Base-by-base conservation (phyloP, 2,329 filamentous ascomycete species). In the Elsinoe necatrix region DNA sequence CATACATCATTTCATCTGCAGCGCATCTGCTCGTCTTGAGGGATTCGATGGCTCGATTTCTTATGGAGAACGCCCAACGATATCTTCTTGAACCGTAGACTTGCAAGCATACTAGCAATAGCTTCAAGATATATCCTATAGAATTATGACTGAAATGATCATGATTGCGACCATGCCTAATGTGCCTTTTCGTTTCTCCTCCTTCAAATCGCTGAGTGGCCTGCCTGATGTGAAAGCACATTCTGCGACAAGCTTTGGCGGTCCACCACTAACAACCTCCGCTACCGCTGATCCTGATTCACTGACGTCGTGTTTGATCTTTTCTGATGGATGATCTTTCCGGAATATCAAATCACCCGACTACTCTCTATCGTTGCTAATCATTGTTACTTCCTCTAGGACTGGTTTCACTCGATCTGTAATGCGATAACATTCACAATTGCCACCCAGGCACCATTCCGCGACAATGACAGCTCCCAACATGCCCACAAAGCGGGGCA, bases 401-500 rank as follows among this genome's bases (percentile, higher is more conserved):
- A 42, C 11, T 18, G 16, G 6, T 4, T 3, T 20, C 16, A 18
- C 39, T 6, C 39, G 16, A 20, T 4, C 5, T 27, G 11, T 11
- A 14, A 50, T 50, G 45, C 45, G 14, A 18, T 31, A 27, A 21
- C 11, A 50, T 9, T 11, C 16, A 20, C 16, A 18, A 12, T 20
- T 14, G 45, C 25, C 45, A 31, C 14, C 11, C 7, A 11, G 21
- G 25, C 27, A 11, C 4, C n/a, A 20, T 31, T 4, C 12, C 14
- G 12, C 34, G 5, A 37, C 14, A 14, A 12, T 11, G 25, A 50
- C 14, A 50, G 9, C 14, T 21, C 14, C 14, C 45, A 14, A 1
- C 21, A 55, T 55, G 52, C 52, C 52, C 9, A n/a, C 16, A 23
- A 7, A 45, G 20, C 47, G 50, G 54, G 23, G 57, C 54, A 16